These are phyloP conservation scores for Irpex sp. DNA, from an alignment of 1,284 basidiomycete species.

Conservation along the genomic window DNA sequence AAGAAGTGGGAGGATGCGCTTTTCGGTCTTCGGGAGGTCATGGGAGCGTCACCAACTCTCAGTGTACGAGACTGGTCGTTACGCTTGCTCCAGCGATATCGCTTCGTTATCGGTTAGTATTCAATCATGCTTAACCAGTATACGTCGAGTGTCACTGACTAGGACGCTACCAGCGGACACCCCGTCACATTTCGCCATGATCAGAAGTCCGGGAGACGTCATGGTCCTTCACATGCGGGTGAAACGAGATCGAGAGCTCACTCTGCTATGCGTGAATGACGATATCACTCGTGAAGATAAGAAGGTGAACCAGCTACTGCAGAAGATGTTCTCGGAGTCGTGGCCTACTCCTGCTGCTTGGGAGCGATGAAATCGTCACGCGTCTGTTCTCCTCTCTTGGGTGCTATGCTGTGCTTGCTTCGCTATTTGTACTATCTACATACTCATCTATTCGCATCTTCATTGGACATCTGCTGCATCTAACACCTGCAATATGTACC, in stretches of 20 bases:
- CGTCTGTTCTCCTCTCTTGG: too few relatives aligned
- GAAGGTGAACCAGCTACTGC: slow-evolving; percentile 17
- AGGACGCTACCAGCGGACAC: slow-evolving; percentile 16
- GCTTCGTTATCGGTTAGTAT: slow-evolving; percentile 32
- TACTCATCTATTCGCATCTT: too few relatives aligned
- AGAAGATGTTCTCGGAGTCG: slow-evolving; percentile 18
- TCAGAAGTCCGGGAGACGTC: slow-evolving; percentile 16
- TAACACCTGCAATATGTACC: too few relatives aligned
- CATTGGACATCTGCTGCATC: too few relatives aligned
- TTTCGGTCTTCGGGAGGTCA: slow-evolving; percentile 36
- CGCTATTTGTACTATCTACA: too few relatives aligned
- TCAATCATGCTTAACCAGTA: neutral
- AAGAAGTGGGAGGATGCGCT: slow-evolving; percentile 32
- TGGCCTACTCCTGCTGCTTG: slow-evolving; percentile 23
- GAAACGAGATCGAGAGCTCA: slow-evolving; percentile 13
- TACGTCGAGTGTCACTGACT: neutral
- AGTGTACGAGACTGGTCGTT: slow-evolving; percentile 37
- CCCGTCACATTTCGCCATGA: slow-evolving; percentile 22
- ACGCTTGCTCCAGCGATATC: slow-evolving; percentile 40
- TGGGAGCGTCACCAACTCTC: slow-evolving; percentile 28
- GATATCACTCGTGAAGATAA: slow-evolving; percentile 21
- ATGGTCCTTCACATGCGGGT: slow-evolving; percentile 7
- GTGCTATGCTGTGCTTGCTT: too few relatives aligned
- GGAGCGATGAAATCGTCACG: slow-evolving; percentile 13
- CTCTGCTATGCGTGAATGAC: slow-evolving; percentile 28